Base-by-base conservation (phyloP, 768 basidiomycete species). In the Lactarius indigo region DNA sequence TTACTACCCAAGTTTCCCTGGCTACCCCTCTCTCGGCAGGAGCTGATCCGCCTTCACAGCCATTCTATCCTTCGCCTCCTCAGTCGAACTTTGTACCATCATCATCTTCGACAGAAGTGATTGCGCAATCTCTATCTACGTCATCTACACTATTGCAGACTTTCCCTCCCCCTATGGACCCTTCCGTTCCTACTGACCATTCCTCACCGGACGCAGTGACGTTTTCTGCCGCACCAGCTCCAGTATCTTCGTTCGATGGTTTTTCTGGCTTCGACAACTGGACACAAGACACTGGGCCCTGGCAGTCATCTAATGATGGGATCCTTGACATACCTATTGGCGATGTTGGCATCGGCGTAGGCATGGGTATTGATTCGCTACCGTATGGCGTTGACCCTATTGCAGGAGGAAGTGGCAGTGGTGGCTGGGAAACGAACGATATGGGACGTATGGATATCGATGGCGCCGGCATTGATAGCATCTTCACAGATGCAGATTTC, bases 401-500 rank as follows among this genome's bases (percentile, higher is more conserved):
- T 18, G 75, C 77, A 15, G 65, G 74, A 5, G 75, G 75, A 35
- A 71, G 76, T 18, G 68, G 71, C 9, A 71, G 72, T n/a, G 70
- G 74, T 52, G 66, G 31, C 26, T 69, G 69, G 69, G 59, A 55
- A 50, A 41, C 72, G 23, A 65, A 72, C 35, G 70, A 68, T 52
- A 66, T 73, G 37, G 73, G 64, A 6, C 75, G 71, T 44, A 74
- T 75, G 59, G 76, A 76, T 59, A 76, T 69, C 20, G 74, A 68
- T 30, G 69, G 69, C 50, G 71, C 71, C 37, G 74, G 72, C 50
- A 69, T 77, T 31, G 76, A 75, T 59, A 75, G 74, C 35, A 71
- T 75, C 39, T 88, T 94, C 71, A 93, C 92, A 0, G 92, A 95
- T 60, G 92, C 93, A 63, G 92, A 95, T 75, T 95, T 94, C 75